Evolutionary conservation across 1,139 yeast genomes (phyloP).

Genomic region (Tardiomyces depauwii): DNA sequence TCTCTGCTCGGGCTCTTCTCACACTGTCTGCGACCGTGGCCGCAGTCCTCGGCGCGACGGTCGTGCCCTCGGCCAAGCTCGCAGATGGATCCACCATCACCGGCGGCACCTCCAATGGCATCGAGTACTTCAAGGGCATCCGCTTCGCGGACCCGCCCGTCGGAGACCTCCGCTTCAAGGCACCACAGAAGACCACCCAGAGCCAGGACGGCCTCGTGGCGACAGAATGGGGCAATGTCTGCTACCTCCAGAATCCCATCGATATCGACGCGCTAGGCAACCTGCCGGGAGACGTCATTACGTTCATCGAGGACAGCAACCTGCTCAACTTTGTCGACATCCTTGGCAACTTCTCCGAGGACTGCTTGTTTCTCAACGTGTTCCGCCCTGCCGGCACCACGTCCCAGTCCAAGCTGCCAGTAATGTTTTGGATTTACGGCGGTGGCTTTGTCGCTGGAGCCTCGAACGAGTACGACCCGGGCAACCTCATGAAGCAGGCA

Average conservation of each 20-base stretch:
- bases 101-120: neutral
- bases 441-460: constrained; percentile 28
- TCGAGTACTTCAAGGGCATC: constrained; percentile 16
- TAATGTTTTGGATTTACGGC: constrained; percentile 30
- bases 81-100: neutral
- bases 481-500: constrained; percentile 20
- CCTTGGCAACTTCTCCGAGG: constrained; percentile 11
- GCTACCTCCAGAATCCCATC: neutral
- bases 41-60: no score
- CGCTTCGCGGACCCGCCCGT: constrained; percentile 20
- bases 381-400: constrained; percentile 14
- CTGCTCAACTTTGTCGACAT: neutral
- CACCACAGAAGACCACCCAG: constrained; percentile 11
- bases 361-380: constrained; percentile 20
- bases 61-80: neutral
- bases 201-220: constrained; percentile 3
- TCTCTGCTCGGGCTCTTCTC: no score
- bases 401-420: constrained; percentile 11
- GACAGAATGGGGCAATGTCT: neutral
- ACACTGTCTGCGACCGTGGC: no score
- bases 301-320: neutral
- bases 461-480: constrained; percentile 14
- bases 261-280: neutral
- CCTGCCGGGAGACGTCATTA: neutral
- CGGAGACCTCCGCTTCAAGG: constrained; percentile 14